Evolutionary conservation across 371 early-diverging fungal species (phyloP), one percentile per base, ranked within the genome.

Genomic region (Astathelohania contejeani): DNA sequence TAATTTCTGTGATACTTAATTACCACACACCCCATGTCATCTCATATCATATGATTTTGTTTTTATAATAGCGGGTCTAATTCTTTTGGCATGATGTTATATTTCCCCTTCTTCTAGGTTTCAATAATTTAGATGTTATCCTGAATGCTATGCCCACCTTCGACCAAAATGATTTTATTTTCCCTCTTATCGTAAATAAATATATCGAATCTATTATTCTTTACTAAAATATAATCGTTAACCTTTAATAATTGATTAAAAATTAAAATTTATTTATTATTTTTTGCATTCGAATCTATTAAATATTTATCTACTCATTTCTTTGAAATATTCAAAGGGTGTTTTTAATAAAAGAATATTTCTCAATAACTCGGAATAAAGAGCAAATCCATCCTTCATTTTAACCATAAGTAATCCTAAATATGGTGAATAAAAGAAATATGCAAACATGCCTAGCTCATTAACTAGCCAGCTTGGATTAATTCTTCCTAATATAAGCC

Each of bases 221-320:
- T 25, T 45, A 63, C 20, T 49, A 55, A 18, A 56, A 54, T 38
- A 65, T 65, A 56, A 47, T 28, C 2, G 69, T 65, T 1, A 27
- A 47, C 10, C 10, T 10, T 16, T 10, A 10, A 37, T 16, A 10
- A 10, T 10, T 10, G 10, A 10, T 10, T 37, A 16, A 37, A 16
- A 16, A 37, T 10, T 10, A 37, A 16, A 10, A 37, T 37, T 10
- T 10, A 37, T 37, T 10, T 10, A 37, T 10, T 37, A 16, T 16
- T 10, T 16, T 10, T 16, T 37, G 10, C 10, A 37, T 37, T 10
- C 16, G 10, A 10, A 10, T 37, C 16, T 37, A 37, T 37, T 37
- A 10, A 16, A 37, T 16, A 10, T 37, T 37, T 37, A 16, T 10
- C 37, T 16, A 16, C 37, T 10, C 10, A 25, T 49, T 7, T 25